Evolutionary conservation across 2,329 filamentous ascomycete species (phyloP), one percentile per base, ranked within the genome.

Genomic region (Stagonosporopsis chrysanthemi): DNA sequence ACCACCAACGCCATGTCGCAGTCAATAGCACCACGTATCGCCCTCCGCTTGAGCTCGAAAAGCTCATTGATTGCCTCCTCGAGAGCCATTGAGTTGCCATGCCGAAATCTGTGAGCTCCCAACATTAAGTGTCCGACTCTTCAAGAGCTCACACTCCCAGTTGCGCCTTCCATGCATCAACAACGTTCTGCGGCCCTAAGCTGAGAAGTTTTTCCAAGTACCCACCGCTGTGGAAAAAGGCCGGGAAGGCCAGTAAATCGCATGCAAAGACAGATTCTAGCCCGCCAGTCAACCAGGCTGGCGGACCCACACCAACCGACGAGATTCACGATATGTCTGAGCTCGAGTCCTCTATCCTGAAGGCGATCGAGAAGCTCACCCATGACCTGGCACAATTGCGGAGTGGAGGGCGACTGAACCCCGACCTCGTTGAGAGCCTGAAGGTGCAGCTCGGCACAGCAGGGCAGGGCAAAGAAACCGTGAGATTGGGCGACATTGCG

Each of bases 261-360:
- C 64, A 74, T 52, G 71, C 73, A 15, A 71, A 70, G 55, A 66
- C 71, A 43, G 74, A 77, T 28, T 72, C 72, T 14, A 64, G 70
- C n/a, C 70, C 75, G 1, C 69, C 71, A 2, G 64, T 71, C 29
- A 58, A 40, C 48, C 63, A 69, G 46, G 49, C 66, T 9, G 61
- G 63, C 1, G 56, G 56, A 6, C 39, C 62, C 17, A 81, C 76
- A 1, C 58, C 75, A 9, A 74, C 72, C 14, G 81, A 82, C 53
- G 85, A 90, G 67, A 84, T 86, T 1, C 84, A 81, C 68, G 86
- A 90, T 73, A 84, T 90, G 64, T 80, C 83, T 5, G 74, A 77
- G 9, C 77, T 90, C 3, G 80, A 88, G 60, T 67, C 77, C 0
- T 81, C 83, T 9, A 86, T 90, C 51, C 76, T 81, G 12, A 80